phyloP scores from a whole-genome alignment of 805 yeast species.

The Candida jianshihensis region DNA sequence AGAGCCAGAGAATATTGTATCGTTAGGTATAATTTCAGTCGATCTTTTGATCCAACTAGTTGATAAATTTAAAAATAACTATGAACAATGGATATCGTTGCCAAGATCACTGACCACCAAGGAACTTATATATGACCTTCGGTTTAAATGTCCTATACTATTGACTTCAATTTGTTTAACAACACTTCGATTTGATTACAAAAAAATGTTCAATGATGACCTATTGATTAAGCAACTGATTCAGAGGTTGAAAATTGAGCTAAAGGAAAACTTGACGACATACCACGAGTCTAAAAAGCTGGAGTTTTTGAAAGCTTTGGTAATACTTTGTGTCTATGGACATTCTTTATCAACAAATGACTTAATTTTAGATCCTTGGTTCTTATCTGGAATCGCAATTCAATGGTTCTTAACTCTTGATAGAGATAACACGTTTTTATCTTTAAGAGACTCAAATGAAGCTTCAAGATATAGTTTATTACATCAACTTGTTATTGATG shows the following conservation, averaged over 20 bases:
- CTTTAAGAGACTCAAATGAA: slow-evolving; percentile 11
- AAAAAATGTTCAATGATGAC: slow-evolving; percentile 4
- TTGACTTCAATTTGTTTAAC: slow-evolving; percentile 60
- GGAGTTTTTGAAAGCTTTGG: slow-evolving; percentile 64
- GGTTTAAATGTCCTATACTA: slow-evolving; percentile 50
- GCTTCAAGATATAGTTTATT: slow-evolving; percentile 4
- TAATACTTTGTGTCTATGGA: slow-evolving; percentile 58
- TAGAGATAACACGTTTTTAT: slow-evolving; percentile 19
- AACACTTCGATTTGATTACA: slow-evolving; percentile 42
- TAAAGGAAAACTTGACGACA: slow-evolving; percentile 35
- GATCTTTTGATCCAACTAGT: slow-evolving; percentile 44
- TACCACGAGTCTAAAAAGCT: slow-evolving; percentile 40
- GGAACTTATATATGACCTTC: slow-evolving; percentile 40
- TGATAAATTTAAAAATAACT: slow-evolving; percentile 54
- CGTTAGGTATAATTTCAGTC: slow-evolving; percentile 40
- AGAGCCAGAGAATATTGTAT: slow-evolving; percentile 39
- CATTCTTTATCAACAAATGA: slow-evolving; percentile 48
- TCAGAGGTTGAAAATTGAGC: slow-evolving; percentile 19
- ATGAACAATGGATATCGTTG: slow-evolving; percentile 73
- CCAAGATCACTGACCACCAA: slow-evolving; percentile 46
- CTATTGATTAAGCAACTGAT: slow-evolving; percentile 8
- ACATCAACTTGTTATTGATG: slow-evolving; percentile 18
- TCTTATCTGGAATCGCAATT: slow-evolving; percentile 56
- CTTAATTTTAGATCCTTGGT: slow-evolving; percentile 63
- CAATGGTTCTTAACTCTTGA: slow-evolving; percentile 53